Evolutionary conservation across 2,329 filamentous ascomycete genomes (phyloP), one percentile per base, ranked within the genome.

Genomic region (Sordariomycetes sp.): DNA sequence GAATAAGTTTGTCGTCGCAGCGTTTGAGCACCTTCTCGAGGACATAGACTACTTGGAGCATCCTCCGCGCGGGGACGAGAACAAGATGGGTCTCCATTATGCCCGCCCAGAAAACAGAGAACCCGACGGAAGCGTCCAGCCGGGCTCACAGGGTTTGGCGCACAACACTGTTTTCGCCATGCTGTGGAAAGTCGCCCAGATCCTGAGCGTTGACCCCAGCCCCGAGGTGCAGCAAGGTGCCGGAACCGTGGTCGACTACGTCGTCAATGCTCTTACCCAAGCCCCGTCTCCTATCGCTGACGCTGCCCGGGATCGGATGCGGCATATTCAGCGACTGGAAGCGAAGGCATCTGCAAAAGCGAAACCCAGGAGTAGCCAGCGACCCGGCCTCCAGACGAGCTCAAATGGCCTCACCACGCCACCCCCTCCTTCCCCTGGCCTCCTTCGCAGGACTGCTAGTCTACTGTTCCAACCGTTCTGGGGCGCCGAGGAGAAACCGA

Each of bases 141-240:
- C 76, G 28, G 67, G 75, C 2, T 76, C 80, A 2, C 79, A 83
- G 52, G 81, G 83, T 1, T 71, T 89, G 12, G 90, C 92, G 14
- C 86, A 89, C 62, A 94, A 96, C 67, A 96, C 91, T 0, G 89
- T 96, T 20, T 97, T 95, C 69, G 88, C 92, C 34, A 89, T 92
- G 1, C 88, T 95, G 61, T 99, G 94, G 94, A 94, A 96, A 69
- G 89, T 97, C 66, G 80, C 95, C 51, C 77, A 97, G 60, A 89
- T 96, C 61, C 79, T 97, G 70, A 93, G 90, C 52, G 90, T 96
- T 20, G 94, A 99, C 68, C 93, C 94, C 48, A 92, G 97, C 67
- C 91, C 93, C 1, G 93, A 97, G 67, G 89, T 97, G 37, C 89
- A 95, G 62, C 82, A 87, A 63, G 89, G 94, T 69, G 93, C 91